Base-by-base conservation (phyloP, 192 early-diverging fungal species). In the Entomortierella beljakovae region DNA sequence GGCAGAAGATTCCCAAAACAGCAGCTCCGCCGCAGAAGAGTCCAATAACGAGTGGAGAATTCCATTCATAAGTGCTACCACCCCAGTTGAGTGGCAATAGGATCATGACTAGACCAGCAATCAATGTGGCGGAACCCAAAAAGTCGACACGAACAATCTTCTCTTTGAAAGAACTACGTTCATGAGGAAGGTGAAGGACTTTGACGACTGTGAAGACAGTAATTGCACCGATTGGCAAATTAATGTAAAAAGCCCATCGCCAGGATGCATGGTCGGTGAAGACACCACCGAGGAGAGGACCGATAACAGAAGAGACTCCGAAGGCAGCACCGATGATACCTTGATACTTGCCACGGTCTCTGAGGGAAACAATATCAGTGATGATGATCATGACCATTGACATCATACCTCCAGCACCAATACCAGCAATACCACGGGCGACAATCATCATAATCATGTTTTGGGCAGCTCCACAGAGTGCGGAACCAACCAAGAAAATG, bases 31-130 rank as follows among this genome's bases (percentile, higher is more conserved):
- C 66, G 18, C 79, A 60, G 48, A 92, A 84, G 28, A 92, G 70
- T 25, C 72, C 64, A 57, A 90, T 86, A 35, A 92, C 68, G 1
- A 87, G 54, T 15, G 81, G 75, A 8, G 85, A 84, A 20, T 82
- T 86, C 95, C 94, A 96, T 3, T 82, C 76, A 61, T 88, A 92
- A 8, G 79, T 59, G 51, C 77, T 79, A 15, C 94, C 95, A 38
- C 92, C 95, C 75, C 88, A 87, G 72, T 91, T 89, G 1, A 97
- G 73, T 7, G 92, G 90, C 38, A 93, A 66, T 42, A 95, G 81
- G 32, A 96, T 61, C 29, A 80, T 58, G 22, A 90, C 70, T 4
- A 88, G 64, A 49, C 85, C 87, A 55, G 74, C 70, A 25, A 91
- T 57, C 16, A 92, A 29, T 0, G 86, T 15, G 3, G 88, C 3